These are phyloP conservation scores for Cutaneotrichosporon spelunceum DNA, from an alignment of 1,284 basidiomycete genomes.

Conservation along the genomic window DNA sequence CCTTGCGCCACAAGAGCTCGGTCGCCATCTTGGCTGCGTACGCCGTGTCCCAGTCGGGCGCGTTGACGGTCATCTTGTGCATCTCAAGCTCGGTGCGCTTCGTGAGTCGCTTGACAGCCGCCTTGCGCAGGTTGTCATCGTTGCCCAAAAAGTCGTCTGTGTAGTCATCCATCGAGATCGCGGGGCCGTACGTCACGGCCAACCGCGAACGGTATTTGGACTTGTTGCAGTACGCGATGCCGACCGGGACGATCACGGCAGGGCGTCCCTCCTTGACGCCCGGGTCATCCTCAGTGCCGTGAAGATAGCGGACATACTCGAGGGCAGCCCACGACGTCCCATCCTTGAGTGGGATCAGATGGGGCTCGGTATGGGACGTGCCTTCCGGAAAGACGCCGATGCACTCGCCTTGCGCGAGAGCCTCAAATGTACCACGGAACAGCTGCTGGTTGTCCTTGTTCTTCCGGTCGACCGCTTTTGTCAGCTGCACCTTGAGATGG, in stretches of 20 bases:
- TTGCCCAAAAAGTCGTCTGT: conserved; percentile 70
- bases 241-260: conserved; percentile 70
- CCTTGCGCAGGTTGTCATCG: conserved; percentile 65
- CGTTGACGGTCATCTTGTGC: conserved; percentile 77
- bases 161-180: conserved; percentile 72
- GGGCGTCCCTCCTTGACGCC: conserved; percentile 52
- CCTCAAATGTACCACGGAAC: conserved; percentile 84
- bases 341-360: conserved; percentile 90
- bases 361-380: conserved; percentile 69
- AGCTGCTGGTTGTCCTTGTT: conserved; percentile 82
- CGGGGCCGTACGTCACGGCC: conserved; percentile 64
- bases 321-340: conserved; percentile 93
- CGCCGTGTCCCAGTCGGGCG: conserved; percentile 87
- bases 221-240: conserved; percentile 93
- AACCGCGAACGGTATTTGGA: conserved; percentile 78
- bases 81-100: conserved; percentile 68
- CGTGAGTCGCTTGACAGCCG: conserved; percentile 84
- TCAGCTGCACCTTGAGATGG: background rate
- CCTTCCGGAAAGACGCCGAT: conserved; percentile 96
- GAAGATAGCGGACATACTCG: conserved; percentile 79
- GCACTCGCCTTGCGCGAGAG: conserved; percentile 69
- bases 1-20: conserved; percentile 80
- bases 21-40: conserved; percentile 82
- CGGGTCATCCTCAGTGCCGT: conserved; percentile 54
- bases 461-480: conserved; percentile 79